Conservation (phyloP, 805 yeast species). For the Komagataella mondaviorum region DNA sequence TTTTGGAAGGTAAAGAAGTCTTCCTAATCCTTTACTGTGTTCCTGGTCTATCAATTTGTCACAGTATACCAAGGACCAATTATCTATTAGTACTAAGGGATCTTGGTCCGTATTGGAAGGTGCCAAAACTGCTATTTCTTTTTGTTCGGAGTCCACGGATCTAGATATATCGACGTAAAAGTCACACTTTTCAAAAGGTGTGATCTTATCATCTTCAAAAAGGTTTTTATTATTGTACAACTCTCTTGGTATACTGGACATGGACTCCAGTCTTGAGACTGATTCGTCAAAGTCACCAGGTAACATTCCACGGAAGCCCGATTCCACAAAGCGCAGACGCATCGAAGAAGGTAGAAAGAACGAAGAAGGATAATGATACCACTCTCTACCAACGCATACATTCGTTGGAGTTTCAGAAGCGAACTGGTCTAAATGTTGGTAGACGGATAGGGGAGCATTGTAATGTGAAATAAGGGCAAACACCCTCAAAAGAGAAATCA, state of each 20-base stretch:
- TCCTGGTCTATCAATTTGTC: conserved; percentile 38
- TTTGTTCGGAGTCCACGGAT: conserved; percentile 27
- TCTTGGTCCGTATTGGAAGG: background rate
- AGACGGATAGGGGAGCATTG: conserved; percentile 56
- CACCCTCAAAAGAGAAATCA: conserved; percentile 35
- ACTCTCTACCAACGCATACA: conserved; percentile 87
- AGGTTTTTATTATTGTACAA: conserved; percentile 67
- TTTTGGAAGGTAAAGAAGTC: conserved; percentile 37
- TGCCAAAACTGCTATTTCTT: conserved; percentile 21
- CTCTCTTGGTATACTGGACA: conserved; percentile 33
- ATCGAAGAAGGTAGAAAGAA: conserved; percentile 58
- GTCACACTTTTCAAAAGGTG: conserved; percentile 40
- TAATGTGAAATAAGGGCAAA: conserved; percentile 53
- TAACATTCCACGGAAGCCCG: conserved; percentile 76
- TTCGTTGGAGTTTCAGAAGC: conserved; percentile 6
- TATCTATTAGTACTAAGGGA: conserved; percentile 8
- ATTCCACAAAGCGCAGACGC: conserved; percentile 53
- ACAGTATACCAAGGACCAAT: conserved; percentile 39
- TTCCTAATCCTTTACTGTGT: conserved; percentile 38
- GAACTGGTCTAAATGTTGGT: conserved; percentile 24
- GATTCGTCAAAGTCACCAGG: conserved; percentile 72
- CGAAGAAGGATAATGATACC: conserved; percentile 88
- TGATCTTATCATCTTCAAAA: conserved; percentile 47
- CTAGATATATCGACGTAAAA: conserved; percentile 54
- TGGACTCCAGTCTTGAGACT: conserved; percentile 10